A percentile compares a stretch with the other conserved stretches of the same genome.
These are phyloP conservation scores for Saturnispora saitoi DNA, from an alignment of 805 yeast species.

Conservation along the genomic window DNA sequence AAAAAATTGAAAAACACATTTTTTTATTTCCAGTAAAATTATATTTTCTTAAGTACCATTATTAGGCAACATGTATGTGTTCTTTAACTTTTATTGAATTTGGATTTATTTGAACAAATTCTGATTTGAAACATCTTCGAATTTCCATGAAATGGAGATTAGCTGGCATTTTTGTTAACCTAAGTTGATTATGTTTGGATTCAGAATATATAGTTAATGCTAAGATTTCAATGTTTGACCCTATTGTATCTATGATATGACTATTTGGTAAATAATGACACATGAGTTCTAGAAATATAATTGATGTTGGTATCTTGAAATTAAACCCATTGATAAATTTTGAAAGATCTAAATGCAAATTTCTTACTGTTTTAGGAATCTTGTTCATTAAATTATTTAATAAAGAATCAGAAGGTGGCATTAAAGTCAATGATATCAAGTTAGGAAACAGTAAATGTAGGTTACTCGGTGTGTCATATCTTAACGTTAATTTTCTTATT, in stretches of 20 bases:
- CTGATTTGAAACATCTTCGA: slow-evolving; percentile 5
- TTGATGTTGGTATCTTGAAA: not conserved
- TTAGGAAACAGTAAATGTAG: not conserved
- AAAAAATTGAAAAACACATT: too few relatives aligned
- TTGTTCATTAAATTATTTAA: not conserved
- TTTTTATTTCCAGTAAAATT: too few relatives aligned
- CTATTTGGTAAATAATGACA: slow-evolving; percentile 4
- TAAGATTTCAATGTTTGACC: not conserved
- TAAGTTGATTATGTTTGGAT: not conserved
- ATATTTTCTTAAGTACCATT: not conserved
- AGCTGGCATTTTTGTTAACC: not conserved
- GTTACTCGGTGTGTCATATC: not conserved
- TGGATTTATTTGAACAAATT: slow-evolving; percentile 4
- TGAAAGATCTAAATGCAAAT: slow-evolving; percentile 7
- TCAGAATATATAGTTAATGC: slow-evolving; percentile 3
- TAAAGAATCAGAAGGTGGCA: not conserved
- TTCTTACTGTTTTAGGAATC: slow-evolving; percentile 1
- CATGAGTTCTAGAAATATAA: slow-evolving; percentile 5
- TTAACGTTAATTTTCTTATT: not conserved
- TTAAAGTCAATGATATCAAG: not conserved
- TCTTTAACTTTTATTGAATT: not conserved
- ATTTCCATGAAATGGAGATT: slow-evolving; percentile 7
- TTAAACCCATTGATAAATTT: slow-evolving; percentile 2
- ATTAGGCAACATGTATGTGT: not conserved
- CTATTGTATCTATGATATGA: slow-evolving; percentile 1